Percentiles rank a stretch among this genome's conserved stretches.
phyloP scores from a whole-genome alignment of 78 protist species.

The Trichosphaerium sp. region DNA sequence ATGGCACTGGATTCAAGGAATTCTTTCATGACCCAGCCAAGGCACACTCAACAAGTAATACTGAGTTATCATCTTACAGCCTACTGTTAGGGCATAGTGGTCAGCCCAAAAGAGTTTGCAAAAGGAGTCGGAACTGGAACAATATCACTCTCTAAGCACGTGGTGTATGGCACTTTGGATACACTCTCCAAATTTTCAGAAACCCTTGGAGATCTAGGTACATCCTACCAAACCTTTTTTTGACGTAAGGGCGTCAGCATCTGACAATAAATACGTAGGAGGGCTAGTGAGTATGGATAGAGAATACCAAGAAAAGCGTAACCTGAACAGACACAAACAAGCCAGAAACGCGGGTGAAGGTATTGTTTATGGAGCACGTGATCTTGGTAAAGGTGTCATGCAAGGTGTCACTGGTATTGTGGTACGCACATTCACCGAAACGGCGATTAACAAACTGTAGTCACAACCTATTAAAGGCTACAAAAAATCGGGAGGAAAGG shows the following conservation, averaged over 20 bases:
- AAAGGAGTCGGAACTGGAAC: conserved; percentile 49
- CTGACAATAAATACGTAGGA: not conserved
- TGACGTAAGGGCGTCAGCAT: not conserved
- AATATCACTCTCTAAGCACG: conserved; percentile 15
- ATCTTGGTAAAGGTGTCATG: conserved; percentile 46
- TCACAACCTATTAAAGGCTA: conserved; percentile 69
- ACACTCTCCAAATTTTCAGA: conserved; percentile 35
- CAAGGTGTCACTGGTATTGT: conserved; percentile 70
- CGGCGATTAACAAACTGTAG: not conserved
- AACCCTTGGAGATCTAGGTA: conserved; percentile 4
- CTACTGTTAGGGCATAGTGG: conserved; percentile 30
- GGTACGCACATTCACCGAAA: not conserved
- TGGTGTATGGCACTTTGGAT: conserved; percentile 21
- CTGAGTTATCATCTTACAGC: no score
- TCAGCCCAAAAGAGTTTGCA: conserved; percentile 61
- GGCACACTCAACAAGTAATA: no score
- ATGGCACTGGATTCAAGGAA: conserved; percentile 44
- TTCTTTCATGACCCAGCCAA: conserved; percentile 63
- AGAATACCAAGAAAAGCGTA: conserved; percentile 10
- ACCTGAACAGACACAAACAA: conserved; percentile 6
- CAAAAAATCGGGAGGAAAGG: conserved; percentile 44
- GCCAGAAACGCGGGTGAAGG: conserved; percentile 54
- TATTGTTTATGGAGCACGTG: conserved; percentile 26
- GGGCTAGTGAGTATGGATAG: conserved; percentile 18
- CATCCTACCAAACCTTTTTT: not conserved